Percentiles rank a stretch among this genome's conserved stretches.
These are phyloP conservation scores for Cryptosporidium viatorum DNA, from an alignment of 169 alveolate species.

Conservation along the genomic window DNA sequence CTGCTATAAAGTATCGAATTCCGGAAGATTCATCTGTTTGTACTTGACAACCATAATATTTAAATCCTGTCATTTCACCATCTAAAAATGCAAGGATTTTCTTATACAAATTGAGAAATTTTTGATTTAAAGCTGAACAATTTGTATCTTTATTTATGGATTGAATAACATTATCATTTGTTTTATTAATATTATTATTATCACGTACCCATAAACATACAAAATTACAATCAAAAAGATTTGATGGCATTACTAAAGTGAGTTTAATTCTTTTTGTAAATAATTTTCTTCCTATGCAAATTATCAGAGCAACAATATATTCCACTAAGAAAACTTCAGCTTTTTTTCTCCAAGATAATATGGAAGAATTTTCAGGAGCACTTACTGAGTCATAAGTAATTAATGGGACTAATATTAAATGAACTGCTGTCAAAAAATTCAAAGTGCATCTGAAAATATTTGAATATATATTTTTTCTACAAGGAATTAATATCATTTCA, in stretches of 20 bases:
- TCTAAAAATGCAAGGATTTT: not conserved
- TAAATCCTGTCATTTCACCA: constrained; percentile 15
- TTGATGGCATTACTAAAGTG: constrained; percentile 16
- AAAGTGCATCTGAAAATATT: not conserved
- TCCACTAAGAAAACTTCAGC: constrained; percentile 55
- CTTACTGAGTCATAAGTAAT: constrained; percentile 15
- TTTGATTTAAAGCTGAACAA: not conserved
- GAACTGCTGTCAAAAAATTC: constrained; percentile 6
- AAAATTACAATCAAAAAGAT: constrained; percentile 25
- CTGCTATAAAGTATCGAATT: constrained; percentile 39
- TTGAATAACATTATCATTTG: not conserved
- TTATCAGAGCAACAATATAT: not conserved
- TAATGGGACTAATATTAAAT: constrained; percentile 9
- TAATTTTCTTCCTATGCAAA: constrained; percentile 37
- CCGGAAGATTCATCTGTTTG: constrained; percentile 29
- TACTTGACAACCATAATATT: constrained; percentile 6
- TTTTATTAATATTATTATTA: not conserved
- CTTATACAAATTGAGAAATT: not conserved
- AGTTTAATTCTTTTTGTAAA: not conserved
- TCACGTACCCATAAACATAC: constrained; percentile 34
- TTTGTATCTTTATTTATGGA: not conserved
- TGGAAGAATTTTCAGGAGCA: constrained; percentile 4
- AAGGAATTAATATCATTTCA: constrained; percentile 34
- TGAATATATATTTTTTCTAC: constrained; percentile 8
- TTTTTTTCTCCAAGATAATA: constrained; percentile 23